Evolutionary conservation across 139 green algal genomes (phyloP).

Genomic region (Zygnema cylindricum): DNA sequence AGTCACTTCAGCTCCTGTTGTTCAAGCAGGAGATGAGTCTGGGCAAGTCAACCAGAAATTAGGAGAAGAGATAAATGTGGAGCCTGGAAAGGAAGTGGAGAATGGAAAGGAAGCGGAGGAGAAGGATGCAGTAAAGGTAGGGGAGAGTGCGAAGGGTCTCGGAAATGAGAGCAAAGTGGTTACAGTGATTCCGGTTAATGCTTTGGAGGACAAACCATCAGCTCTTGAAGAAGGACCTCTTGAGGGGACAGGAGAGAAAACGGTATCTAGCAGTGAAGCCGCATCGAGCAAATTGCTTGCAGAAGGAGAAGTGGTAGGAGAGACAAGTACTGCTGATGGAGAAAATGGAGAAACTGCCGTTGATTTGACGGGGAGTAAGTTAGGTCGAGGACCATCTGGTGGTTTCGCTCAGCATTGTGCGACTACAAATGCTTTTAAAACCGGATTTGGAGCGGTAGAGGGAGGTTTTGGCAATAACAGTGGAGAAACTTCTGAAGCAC

Average conservation of each 20-base stretch:
- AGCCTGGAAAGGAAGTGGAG: slow-evolving; percentile 6
- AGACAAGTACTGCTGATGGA: not conserved
- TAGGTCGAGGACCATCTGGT: slow-evolving; percentile 21
- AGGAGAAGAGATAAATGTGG: too few relatives aligned
- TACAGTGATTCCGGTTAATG: not conserved
- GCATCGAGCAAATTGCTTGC: not conserved
- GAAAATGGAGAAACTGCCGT: slow-evolving; percentile 5
- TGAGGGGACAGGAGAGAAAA: not conserved
- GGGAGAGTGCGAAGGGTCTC: not conserved
- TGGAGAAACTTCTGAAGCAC: not conserved
- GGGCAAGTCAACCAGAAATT: not conserved
- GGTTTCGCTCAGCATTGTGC: slow-evolving; percentile 2
- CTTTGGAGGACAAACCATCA: not conserved
- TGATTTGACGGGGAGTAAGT: not conserved
- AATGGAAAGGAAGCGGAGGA: slow-evolving; percentile 27
- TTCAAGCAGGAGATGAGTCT: slow-evolving; percentile 14
- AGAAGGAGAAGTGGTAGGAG: not conserved
- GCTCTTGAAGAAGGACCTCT: not conserved
- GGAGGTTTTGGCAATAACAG: slow-evolving; percentile 7
- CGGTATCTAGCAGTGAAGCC: not conserved
- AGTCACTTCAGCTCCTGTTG: slow-evolving; percentile 10
- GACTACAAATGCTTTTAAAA: not conserved
- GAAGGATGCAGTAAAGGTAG: not conserved
- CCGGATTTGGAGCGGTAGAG: slow-evolving; percentile 38
- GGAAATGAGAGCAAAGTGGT: not conserved